phyloP scores from a whole-genome alignment of 805 yeast genomes.

The Dipodascus albidus region DNA sequence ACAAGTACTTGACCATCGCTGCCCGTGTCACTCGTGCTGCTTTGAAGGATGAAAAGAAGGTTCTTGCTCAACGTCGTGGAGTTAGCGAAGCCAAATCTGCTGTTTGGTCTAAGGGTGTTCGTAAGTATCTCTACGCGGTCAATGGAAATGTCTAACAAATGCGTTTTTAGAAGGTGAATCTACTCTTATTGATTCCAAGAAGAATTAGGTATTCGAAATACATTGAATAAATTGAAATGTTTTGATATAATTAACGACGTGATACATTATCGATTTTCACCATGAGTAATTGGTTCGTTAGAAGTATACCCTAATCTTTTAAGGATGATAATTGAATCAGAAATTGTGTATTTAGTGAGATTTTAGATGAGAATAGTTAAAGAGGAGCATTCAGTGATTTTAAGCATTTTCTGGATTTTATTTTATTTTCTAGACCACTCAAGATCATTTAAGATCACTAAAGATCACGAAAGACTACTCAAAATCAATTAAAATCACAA shows the following conservation, averaged over 20 bases:
- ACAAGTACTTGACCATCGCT: slow-evolving; percentile 83
- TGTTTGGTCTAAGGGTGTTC: slow-evolving; percentile 56
- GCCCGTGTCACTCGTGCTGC: slow-evolving; percentile 82
- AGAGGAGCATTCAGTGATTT: too few relatives aligned
- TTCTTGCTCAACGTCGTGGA: slow-evolving; percentile 57
- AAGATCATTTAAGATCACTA: too few relatives aligned
- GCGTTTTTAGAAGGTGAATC: neutral
- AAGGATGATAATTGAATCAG: too few relatives aligned
- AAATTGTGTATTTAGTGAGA: too few relatives aligned
- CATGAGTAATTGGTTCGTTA: too few relatives aligned
- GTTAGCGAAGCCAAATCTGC: slow-evolving; percentile 62
- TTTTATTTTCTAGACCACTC: too few relatives aligned
- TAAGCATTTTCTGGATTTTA: too few relatives aligned
- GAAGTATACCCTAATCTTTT: too few relatives aligned
- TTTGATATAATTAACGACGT: neutral
- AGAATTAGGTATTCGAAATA: neutral
- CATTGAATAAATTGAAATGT: neutral
- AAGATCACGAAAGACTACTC: too few relatives aligned
- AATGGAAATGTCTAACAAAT: neutral
- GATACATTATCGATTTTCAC: neutral
- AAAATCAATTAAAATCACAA: too few relatives aligned
- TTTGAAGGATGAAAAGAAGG: slow-evolving; percentile 76
- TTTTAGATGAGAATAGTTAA: too few relatives aligned
- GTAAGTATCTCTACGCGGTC: slow-evolving; percentile 13
- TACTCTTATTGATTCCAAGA: neutral